Evolutionary conservation across 2,329 filamentous ascomycete species (phyloP).

Genomic region (Beauveria sp.): DNA sequence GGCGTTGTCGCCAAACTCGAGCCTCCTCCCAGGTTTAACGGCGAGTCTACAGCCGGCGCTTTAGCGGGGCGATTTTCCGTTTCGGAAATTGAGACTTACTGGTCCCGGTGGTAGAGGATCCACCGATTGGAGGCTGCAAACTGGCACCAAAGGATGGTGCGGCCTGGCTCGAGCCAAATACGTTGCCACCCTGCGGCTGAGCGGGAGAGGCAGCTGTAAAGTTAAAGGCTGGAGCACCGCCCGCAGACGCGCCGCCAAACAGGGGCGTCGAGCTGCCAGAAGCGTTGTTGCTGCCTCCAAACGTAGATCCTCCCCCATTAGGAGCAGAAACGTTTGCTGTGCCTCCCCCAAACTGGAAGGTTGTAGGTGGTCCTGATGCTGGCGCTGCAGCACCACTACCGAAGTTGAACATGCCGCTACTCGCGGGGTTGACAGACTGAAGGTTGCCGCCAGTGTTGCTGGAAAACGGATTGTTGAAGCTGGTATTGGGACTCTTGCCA

Average conservation of each 20-base stretch:
- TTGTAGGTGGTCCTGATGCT: conserved; percentile 20
- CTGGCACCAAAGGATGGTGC: conserved; percentile 27
- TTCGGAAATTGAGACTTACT: conserved; percentile 36
- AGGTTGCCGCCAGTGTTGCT: conserved; percentile 19
- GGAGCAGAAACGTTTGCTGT: conserved; percentile 18
- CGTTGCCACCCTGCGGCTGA: conserved; percentile 22
- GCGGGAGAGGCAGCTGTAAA: conserved; percentile 28
- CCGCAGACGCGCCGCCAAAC: conserved; percentile 25
- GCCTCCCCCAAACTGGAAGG: conserved; percentile 32
- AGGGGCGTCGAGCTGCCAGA: conserved; percentile 18
- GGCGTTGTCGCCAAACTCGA: conserved; percentile 55
- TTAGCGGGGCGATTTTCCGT: conserved; percentile 38
- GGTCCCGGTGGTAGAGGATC: conserved; percentile 37
- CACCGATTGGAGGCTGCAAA: conserved; percentile 35
- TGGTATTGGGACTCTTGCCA: conserved; percentile 20
- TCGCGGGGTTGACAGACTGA: conserved; percentile 18
- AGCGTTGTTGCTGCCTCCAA: conserved; percentile 21
- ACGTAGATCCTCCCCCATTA: conserved; percentile 16
- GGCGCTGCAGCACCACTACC: conserved; percentile 24
- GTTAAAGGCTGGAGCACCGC: conserved; percentile 29
- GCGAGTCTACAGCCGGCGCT: conserved; percentile 44
- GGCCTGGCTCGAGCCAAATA: conserved; percentile 28
- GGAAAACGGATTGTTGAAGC: conserved; percentile 35
- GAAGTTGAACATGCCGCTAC: conserved; percentile 32
- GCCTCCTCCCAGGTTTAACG: conserved; percentile 49